These are phyloP conservation scores for Didymella pinodella DNA, from an alignment of 2,329 filamentous ascomycete genomes.

Conservation along the genomic window DNA sequence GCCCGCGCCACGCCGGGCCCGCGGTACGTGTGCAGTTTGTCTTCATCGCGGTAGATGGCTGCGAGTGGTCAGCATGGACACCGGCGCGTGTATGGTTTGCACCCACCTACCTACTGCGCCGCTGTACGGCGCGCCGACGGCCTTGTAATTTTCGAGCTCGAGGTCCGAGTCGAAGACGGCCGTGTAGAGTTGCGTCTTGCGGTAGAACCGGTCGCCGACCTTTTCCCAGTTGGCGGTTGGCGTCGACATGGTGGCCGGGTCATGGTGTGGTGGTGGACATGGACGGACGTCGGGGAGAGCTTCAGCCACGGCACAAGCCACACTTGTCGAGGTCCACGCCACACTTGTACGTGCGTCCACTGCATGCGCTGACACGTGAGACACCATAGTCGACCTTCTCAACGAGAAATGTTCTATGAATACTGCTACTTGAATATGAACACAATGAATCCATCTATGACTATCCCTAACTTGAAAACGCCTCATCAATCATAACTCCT, in stretches of 20 bases:
- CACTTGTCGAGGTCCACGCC: too few species aligned
- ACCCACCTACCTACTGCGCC: constrained; percentile 80
- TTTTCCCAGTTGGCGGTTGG: constrained; percentile 93
- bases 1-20: constrained; percentile 76
- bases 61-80: constrained; percentile 16
- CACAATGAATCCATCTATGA: too few species aligned
- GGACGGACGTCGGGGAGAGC: too few species aligned
- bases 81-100: background rate
- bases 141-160: constrained; percentile 92
- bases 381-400: too few species aligned
- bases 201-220: constrained; percentile 92
- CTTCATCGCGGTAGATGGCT: constrained; percentile 90
- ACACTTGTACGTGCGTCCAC: too few species aligned
- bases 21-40: constrained; percentile 80
- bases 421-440: too few species aligned
- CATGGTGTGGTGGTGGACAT: constrained; percentile 15
- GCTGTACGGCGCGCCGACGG: constrained; percentile 90
- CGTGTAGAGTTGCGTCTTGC: constrained; percentile 92
- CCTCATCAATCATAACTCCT: too few species aligned
- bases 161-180: constrained; percentile 91
- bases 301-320: too few species aligned
- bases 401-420: too few species aligned
- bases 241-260: constrained; percentile 54
- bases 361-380: too few species aligned
- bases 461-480: too few species aligned